These are phyloP conservation scores for Lactifluus hygrophoroides DNA, from an alignment of 768 basidiomycete genomes.

Conservation along the genomic window DNA sequence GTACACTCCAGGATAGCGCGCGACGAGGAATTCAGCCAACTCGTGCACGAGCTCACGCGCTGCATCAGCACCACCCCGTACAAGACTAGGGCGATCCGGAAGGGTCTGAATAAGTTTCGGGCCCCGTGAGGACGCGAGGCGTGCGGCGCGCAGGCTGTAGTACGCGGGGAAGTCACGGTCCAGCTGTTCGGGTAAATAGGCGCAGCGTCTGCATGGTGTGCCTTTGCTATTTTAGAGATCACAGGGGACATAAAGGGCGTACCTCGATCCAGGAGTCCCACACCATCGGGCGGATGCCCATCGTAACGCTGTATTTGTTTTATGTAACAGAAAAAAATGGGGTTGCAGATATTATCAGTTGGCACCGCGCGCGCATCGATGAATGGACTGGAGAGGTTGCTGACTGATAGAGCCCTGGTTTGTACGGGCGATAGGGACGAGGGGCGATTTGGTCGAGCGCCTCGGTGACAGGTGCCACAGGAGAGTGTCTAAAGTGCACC, in stretches of 20 bases:
- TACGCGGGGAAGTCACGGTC: slow-evolving; percentile 49
- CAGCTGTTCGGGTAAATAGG: slow-evolving; percentile 31
- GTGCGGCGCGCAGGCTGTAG: slow-evolving; percentile 49
- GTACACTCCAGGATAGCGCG: slow-evolving; percentile 54
- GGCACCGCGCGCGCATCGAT: not conserved
- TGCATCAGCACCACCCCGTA: slow-evolving; percentile 28
- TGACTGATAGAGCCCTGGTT: slow-evolving; percentile 54
- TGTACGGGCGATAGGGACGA: slow-evolving; percentile 58
- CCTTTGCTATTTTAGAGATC: not conserved
- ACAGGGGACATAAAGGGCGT: not conserved
- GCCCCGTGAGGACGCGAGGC: slow-evolving; percentile 41
- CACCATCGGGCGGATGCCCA: slow-evolving; percentile 58
- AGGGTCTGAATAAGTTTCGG: slow-evolving; percentile 34
- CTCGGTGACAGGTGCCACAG: slow-evolving; percentile 34
- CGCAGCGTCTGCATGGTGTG: not conserved
- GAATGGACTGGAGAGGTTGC: not conserved
- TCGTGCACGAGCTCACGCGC: slow-evolving; percentile 58
- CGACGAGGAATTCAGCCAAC: slow-evolving; percentile 54
- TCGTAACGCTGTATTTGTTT: slow-evolving; percentile 44
- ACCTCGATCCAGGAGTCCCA: slow-evolving; percentile 73
- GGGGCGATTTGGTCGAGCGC: slow-evolving; percentile 41
- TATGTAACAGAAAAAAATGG: not conserved
- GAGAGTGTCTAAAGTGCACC: slow-evolving; percentile 43
- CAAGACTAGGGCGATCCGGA: slow-evolving; percentile 27
- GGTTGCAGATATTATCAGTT: not conserved